Evolutionary conservation across 2,329 filamentous ascomycete genomes (phyloP), one percentile per base, ranked within the genome.

Genomic region (Pseudopithomyces chartarum): DNA sequence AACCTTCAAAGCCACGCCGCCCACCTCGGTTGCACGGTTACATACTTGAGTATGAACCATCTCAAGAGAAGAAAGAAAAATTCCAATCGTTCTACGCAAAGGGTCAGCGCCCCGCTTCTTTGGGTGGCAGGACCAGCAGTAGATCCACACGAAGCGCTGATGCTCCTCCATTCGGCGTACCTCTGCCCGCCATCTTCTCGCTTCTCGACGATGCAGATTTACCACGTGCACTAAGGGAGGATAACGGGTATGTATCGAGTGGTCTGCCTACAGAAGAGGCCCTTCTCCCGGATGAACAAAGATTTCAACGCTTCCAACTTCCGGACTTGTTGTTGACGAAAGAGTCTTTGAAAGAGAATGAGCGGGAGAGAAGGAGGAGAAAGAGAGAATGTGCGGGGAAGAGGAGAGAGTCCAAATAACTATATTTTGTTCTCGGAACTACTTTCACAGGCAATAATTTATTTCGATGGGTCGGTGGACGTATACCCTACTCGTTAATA

Each of bases 11-110:
- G 47, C 68, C 73, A 13, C 65, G 72, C 42, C 65, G 70, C 6
- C 69, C 72, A 0, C 69, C 70, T 11, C 67, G 70, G 38, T 67
- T 67, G 1, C 72, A 73, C 54, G 69, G 67, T 55, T 72, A 69
- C 52, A 43, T 75, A 6, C 59, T 75, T 3, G 69, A 70, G 3
- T 57, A 58, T 7, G 32, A 63, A 8, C 69, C 65, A 22, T 66
- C 36, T 56, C 76, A 57, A 44, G 65, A 74, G 54, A 70, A 79
- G 32, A 73, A 80, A 15, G 84, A 82, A 56, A 89, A 90, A 36
- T 92, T 97, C 70, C 89, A 81, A n/a, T 96, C 91, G 0, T 97
- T 97, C 78, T 98, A 92, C 72, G 76, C 83, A 17, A 92, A 95
- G n/a, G 32, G 32, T 19, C 45, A 48, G 3, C 45, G 32, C 8